Base-by-base conservation (phyloP, 495 filamentous ascomycete species). In the Umbilicaria muhlenbergii region DNA sequence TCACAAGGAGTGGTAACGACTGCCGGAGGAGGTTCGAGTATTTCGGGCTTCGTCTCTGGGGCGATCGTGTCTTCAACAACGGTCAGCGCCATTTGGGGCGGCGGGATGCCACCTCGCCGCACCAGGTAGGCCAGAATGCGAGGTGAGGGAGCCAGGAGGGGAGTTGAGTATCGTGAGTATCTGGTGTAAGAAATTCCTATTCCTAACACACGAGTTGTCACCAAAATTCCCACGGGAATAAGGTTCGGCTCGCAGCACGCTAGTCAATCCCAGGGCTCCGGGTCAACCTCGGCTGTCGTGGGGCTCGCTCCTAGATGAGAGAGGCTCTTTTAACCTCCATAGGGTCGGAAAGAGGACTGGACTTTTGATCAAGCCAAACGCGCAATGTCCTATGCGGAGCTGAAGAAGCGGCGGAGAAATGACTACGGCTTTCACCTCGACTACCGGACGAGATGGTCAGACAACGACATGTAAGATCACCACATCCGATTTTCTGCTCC, bases 381-480 rank as follows among this genome's bases (percentile, higher is more conserved):
- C 15, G 39, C 15, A 39, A 43, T 48, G 45, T 17, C 39, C 5
- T 13, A 33, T 10, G 15, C 21, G 10, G 12, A 36, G 16, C 48
- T 85, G 35, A 89, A 84, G 60, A 64, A 61, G 41, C 74, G 81
- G 11, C 72, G 62, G 42, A 67, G 84, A 41, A 63, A 57, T 18
- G 83, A 94, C 58, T 96, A 95, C 59, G 62, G 68, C 34, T 94
- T 80, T 59, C 69, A 81, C 42, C 71, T 87, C 15, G 79, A 86
- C 36, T 93, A 92, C 61, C 69, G 87, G 44, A 93, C 87, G 44
- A 67, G 89, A 78, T 96, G 89, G 89, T 77, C 70, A 55, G 91
- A 98, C 60, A 95, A 95, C 54, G 89, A 95, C 64, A 91, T 93
- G 83, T 96, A 94, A 61, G 72, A 79, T 36, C 85, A 93, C 51